Evolutionary conservation across 1,284 basidiomycete species (phyloP), one percentile per base, ranked within the genome.

Genomic region (Apiotrichum domesticum): DNA sequence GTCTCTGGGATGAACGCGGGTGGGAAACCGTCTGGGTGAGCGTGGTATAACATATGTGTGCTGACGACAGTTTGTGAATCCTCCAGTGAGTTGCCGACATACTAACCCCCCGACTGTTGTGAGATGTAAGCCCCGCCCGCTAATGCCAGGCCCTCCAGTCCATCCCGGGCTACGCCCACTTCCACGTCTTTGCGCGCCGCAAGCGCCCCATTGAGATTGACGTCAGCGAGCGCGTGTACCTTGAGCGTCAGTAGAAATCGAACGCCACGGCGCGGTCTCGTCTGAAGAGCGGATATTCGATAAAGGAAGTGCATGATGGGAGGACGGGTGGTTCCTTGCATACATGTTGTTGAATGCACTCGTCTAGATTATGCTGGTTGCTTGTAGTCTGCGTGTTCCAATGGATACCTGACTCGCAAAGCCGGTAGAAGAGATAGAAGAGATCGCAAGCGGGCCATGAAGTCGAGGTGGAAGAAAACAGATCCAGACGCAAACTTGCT

Each of bases 11-110:
- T 55, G 63, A 65, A 51, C 56, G 71, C 13, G 74, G 73, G 2
- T 77, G 68, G 66, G 75, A 77, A 57, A 73, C 71, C 62, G 42
- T 73, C 7, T 77, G 72, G 72, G 68, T 71, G 55, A 67, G 68
- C n/a, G 41, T 13, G 14, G 11, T 8, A 15, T 6, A 15, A 15
- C 41, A 7, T n/a, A 1, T 11, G 4, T 33, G 34, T 37, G 54
- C 47, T 46, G 44, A 46, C 29, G 6, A 14, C 45, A 69, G 66
- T 68, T 70, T 62, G 67, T 69, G 49, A 69, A 69, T 56, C 68
- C 66, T 9, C 42, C 58, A 3, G 52, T 54, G 46, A 42, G 52
- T 11, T 40, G 8, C 29, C 9, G 32, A 34, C 11, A 33, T 11
- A 8, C 35, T n/a, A 10, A 6, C 6, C 3, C 13, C 5, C 13